A percentile compares a stretch with the other conserved stretches of the same genome.
These are phyloP conservation scores for Fraxinus sp. DNA, from an alignment of 305 asterid species.

Conservation along the genomic window DNA sequence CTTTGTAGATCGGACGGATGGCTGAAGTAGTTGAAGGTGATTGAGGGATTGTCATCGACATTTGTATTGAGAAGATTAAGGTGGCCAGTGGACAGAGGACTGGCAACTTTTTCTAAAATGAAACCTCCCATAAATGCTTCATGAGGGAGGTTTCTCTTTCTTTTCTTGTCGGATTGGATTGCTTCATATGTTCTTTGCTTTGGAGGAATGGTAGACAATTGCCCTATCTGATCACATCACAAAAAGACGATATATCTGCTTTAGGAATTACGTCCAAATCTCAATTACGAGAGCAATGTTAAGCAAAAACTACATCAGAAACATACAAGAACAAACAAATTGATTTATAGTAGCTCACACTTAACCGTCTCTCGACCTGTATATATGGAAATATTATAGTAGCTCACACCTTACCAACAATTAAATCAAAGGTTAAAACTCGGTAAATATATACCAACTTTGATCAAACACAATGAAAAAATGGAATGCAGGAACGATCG, in stretches of 20 bases:
- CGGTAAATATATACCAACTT: too few relatives aligned
- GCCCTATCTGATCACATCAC: conserved; percentile 65
- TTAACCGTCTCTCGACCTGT: neutral
- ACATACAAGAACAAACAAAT: neutral
- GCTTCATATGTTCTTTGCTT: conserved; percentile 59
- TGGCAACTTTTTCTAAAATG: conserved; percentile 77
- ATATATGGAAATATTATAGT: neutral
- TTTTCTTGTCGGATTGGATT: conserved; percentile 44
- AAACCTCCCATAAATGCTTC: conserved; percentile 88
- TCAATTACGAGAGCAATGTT: neutral
- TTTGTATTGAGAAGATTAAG: conserved; percentile 61
- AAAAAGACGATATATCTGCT: neutral
- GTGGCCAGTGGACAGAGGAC: conserved; percentile 64
- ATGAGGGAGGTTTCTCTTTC: conserved; percentile 61
- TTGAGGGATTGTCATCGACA: conserved; percentile 65
- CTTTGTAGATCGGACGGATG: conserved; percentile 63
- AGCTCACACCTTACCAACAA: too few relatives aligned
- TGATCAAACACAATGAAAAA: too few relatives aligned
- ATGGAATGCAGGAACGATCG: too few relatives aligned
- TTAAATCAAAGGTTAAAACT: too few relatives aligned
- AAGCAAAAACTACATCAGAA: neutral
- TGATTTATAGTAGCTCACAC: neutral
- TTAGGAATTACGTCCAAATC: neutral
- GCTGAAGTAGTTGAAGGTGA: conserved; percentile 92
- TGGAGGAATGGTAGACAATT: conserved; percentile 86